phyloP scores from a whole-genome alignment of 2,329 filamentous ascomycete genomes.

The Thermochaetoides dissita region DNA sequence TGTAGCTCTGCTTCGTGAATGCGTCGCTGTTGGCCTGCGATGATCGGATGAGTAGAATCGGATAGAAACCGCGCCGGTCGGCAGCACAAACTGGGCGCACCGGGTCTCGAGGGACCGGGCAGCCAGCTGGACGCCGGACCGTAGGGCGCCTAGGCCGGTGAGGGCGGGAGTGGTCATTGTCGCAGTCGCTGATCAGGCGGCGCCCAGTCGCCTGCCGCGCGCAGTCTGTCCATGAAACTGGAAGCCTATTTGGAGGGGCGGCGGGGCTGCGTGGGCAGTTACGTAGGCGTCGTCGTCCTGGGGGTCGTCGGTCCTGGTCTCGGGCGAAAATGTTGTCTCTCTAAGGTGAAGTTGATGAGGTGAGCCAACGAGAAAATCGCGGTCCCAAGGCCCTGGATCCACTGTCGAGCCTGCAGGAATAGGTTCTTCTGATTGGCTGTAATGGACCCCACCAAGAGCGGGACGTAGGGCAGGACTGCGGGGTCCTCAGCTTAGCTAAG shows the following conservation, averaged over 20 bases:
- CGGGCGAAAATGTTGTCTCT: too few relatives aligned
- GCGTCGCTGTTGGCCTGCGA: constrained; percentile 1
- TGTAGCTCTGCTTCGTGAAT: too few relatives aligned
- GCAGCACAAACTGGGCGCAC: constrained; percentile 1
- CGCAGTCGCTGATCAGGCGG: neutral
- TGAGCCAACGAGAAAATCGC: too few relatives aligned
- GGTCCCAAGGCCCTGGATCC: too few relatives aligned
- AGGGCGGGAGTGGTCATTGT: constrained; percentile 18
- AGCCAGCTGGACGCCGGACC: constrained; percentile 15
- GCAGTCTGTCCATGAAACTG: constrained; percentile 13
- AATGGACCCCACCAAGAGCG: too few relatives aligned
- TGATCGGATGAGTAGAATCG: constrained; percentile 10
- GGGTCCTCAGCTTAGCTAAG: too few relatives aligned
- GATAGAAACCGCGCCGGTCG: constrained; percentile 3
- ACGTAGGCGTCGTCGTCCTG: neutral
- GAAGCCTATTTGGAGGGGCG: too few relatives aligned
- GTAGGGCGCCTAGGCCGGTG: constrained; percentile 16
- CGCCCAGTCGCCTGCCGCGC: constrained; percentile 6
- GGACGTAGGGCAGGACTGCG: too few relatives aligned
- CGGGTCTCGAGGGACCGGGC: constrained; percentile 10
- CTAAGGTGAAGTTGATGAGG: too few relatives aligned
- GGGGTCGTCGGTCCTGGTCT: neutral
- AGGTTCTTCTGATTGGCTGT: too few relatives aligned
- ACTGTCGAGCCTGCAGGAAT: too few relatives aligned
- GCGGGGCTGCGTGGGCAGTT: too few relatives aligned